Base-by-base conservation (phyloP, 2,329 filamentous ascomycete genomes). In the Phoma sp. region DNA sequence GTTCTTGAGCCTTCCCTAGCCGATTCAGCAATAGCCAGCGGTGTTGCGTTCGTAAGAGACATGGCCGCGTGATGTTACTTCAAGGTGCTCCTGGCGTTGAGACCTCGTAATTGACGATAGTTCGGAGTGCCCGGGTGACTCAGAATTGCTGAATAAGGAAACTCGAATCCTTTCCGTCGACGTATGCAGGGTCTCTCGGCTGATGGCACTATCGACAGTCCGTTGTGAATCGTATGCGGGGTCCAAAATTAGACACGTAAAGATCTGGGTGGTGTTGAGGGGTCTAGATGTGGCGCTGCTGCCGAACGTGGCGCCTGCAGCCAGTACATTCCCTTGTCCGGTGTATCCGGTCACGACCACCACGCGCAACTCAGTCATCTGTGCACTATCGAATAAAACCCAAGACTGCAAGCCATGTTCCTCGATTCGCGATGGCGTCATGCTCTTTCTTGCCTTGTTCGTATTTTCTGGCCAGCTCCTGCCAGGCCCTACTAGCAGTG, bases 31-130 rank as follows among this genome's bases (percentile, higher is more conserved):
- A 90, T 90, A 61, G 92, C 87, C 49, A 85, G 80, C 40, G 93
- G 90, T 26, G 88, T 89, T 47, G 90, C 91, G 74, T 91, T 93
- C 42, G 93, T 96, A 54, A 97, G 83, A 62, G 93, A 96, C 95
- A 98, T 63, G 48, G 49, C 42, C 42, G 56, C 23, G 39, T 57
- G 53, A 59, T 51, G 50, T 61, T 66, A 59, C 58, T 49, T 57
- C 33, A 46, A 46, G 15, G 18, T 37, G 42, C 45, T 42, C 28
- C 39, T 47, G 52, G 62, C 59, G 58, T 53, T 53, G 56, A 61
- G 63, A 60, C 38, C 29, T 63, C 21, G 59, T 61, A 53, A 55
- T 42, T 51, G 47, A 38, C 42, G 43, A 50, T 42, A 42, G 46
- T 53, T 53, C 37, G 43, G 48, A 38, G 26, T 46, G 56, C 39